phyloP scores from a whole-genome alignment of 208 protist genomes.

The Acanthamoeba triangularis region DNA sequence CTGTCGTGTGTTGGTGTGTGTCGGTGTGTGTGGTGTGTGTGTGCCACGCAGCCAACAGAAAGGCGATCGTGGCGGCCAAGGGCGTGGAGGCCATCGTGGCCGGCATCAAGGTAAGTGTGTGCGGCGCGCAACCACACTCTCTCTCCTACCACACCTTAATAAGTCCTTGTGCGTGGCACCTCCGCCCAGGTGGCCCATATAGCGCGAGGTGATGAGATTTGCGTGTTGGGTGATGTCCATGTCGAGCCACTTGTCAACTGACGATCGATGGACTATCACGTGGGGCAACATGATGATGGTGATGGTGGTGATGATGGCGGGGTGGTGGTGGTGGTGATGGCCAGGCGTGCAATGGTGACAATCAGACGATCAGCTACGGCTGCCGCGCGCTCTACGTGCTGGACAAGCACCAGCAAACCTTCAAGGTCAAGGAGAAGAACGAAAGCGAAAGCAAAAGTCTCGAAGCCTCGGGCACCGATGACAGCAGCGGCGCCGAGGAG shows the following conservation, averaged over 20 bases:
- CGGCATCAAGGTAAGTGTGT: not conserved
- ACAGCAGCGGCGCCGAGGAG: not conserved
- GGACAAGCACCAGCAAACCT: constrained; percentile 42
- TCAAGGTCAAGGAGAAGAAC: constrained; percentile 52
- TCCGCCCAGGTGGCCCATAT: too few relatives aligned
- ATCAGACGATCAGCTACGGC: constrained; percentile 71
- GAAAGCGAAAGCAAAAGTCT: constrained; percentile 65
- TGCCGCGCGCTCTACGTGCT: constrained; percentile 75
- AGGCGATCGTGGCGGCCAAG: constrained; percentile 37
- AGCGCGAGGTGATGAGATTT: too few relatives aligned
- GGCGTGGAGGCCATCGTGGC: constrained; percentile 46
- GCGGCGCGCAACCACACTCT: too few relatives aligned
- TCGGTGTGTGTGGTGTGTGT: not conserved
- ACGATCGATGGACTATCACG: too few relatives aligned
- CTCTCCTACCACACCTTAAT: not conserved
- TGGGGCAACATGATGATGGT: too few relatives aligned
- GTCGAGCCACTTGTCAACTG: too few relatives aligned
- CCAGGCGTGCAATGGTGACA: constrained; percentile 29
- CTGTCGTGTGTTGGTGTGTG: too few relatives aligned
- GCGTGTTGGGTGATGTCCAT: too few relatives aligned
- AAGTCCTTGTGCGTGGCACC: not conserved
- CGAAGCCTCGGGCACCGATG: not conserved
- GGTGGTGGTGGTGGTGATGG: not conserved
- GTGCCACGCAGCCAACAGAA: not conserved
- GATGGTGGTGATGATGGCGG: too few relatives aligned